These are phyloP conservation scores for Peronospora farinosa DNA, from an alignment of 352 stramenopile species.

Conservation along the genomic window DNA sequence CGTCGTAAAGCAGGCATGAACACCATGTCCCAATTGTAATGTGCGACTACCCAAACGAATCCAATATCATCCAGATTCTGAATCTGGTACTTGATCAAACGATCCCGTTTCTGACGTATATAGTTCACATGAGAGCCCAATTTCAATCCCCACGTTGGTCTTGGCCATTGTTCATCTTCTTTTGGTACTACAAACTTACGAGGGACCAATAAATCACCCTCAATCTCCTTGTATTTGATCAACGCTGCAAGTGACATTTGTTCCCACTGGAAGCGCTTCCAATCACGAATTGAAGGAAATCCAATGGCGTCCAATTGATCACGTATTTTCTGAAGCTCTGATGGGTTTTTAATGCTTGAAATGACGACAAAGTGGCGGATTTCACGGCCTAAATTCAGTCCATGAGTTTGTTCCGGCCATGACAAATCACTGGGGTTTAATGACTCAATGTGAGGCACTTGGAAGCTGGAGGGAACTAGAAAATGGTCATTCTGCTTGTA, in stretches of 20 bases:
- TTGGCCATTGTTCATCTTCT: slow-evolving; percentile 26
- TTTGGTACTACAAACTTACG: slow-evolving; percentile 36
- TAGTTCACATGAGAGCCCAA: slow-evolving; percentile 35
- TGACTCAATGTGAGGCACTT: slow-evolving; percentile 18
- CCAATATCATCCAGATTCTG: slow-evolving; percentile 32
- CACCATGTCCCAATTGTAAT: slow-evolving; percentile 31
- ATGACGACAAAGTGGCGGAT: slow-evolving; percentile 27
- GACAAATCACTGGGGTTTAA: neutral
- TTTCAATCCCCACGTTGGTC: slow-evolving; percentile 29
- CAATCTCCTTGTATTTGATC: slow-evolving; percentile 24
- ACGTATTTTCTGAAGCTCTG: slow-evolving; percentile 5
- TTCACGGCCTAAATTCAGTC: slow-evolving; percentile 33
- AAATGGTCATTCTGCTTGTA: slow-evolving; percentile 38
- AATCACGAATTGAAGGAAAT: slow-evolving; percentile 31
- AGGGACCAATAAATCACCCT: slow-evolving; percentile 34
- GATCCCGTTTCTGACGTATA: slow-evolving; percentile 26
- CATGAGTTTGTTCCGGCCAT: slow-evolving; percentile 37
- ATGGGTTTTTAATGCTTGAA: slow-evolving; percentile 2
- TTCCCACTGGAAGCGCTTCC: slow-evolving; percentile 42
- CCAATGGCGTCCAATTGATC: slow-evolving; percentile 28
- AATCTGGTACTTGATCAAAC: slow-evolving; percentile 23
- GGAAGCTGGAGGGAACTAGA: slow-evolving; percentile 37
- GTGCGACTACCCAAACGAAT: slow-evolving; percentile 35
- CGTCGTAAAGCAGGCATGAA: slow-evolving; percentile 37
- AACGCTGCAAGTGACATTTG: slow-evolving; percentile 27